Evolutionary conservation across 129 eudicot genomes (phyloP), one percentile per base, ranked within the genome.

Genomic region (Lonicera japonica): DNA sequence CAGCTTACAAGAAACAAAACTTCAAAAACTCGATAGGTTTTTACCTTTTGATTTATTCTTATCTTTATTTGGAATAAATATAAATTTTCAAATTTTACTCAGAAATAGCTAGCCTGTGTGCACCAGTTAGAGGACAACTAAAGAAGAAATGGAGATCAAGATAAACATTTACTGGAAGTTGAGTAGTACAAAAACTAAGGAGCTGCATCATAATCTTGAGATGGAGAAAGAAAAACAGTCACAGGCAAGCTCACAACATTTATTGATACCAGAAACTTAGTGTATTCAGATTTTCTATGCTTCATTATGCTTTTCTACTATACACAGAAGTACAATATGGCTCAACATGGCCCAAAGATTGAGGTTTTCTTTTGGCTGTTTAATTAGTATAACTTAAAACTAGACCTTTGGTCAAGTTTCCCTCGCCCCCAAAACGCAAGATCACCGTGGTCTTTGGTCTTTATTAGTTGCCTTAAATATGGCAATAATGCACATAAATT

Each of bases 211-310:
- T 75, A 79, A 76, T 63, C 90, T 91, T 73, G 94, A 87, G 18
- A 68, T 91, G 80, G 97, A 91, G 82, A 91, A 82, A 77, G 97
- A 91, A 73, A 91, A 79, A 84, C 90, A 82, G 70, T 43, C 94
- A 48, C 97, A 91, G 86, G 97, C 75, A 83, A 75, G 83, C 41
- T 29, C n/a, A 21, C 53, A 36, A 54, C 12, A 3, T 15, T 21
- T 9, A 56, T 17, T 56, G 38, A 14, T 56, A n/a, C n/a, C 34
- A 5, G 10, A 38, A 14, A 20, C 45, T 38, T 19, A 4, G n/a
- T 25, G 5, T 12, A 64, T 21, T 25, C 8, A 1, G 13, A 13
- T n/a, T 29, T n/a, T n/a, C n/a, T n/a, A n/a, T n/a, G n/a, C n/a
- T n/a, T n/a, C n/a, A n/a, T n/a, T n/a, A n/a, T n/a, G n/a, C n/a